phyloP scores from a whole-genome alignment of 2,329 filamentous ascomycete species.

The Xylaria multiplex region DNA sequence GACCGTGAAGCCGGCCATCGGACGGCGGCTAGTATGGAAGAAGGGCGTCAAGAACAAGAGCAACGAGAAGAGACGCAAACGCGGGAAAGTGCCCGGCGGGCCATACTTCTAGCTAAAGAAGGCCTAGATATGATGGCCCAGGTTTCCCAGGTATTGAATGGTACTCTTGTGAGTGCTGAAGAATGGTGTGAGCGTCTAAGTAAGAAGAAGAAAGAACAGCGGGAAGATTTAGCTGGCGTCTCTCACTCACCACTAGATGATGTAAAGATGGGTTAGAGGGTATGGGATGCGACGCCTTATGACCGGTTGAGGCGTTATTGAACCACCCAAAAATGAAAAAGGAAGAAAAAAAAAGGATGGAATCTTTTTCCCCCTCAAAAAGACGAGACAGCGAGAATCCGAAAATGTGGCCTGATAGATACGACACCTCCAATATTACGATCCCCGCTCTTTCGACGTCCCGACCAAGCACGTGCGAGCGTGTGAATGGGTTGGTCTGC shows the following conservation, averaged over 20 bases:
- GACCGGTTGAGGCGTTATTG: slow-evolving; percentile 15
- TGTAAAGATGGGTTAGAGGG: slow-evolving; percentile 43
- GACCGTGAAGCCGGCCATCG: slow-evolving; percentile 44
- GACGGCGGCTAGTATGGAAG: slow-evolving; percentile 46
- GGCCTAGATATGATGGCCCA: slow-evolving; percentile 94
- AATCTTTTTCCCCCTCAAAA: not conserved
- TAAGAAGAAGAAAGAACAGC: slow-evolving; percentile 53
- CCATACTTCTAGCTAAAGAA: slow-evolving; percentile 87
- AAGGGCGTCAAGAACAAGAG: slow-evolving; percentile 54
- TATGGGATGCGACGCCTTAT: slow-evolving; percentile 2
- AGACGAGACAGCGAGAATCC: not conserved
- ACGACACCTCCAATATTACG: slow-evolving; percentile 7
- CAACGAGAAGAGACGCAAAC: slow-evolving; percentile 56
- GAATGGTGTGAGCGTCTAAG: slow-evolving; percentile 87
- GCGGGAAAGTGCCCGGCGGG: slow-evolving; percentile 74
- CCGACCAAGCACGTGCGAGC: not conserved
- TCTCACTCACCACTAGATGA: slow-evolving; percentile 40
- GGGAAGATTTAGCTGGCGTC: slow-evolving; percentile 42
- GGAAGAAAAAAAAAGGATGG: not conserved
- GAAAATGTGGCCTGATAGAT: slow-evolving; percentile 6
- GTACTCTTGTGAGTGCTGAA: slow-evolving; percentile 90
- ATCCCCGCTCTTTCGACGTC: slow-evolving; percentile 9
- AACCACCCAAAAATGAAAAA: not conserved
- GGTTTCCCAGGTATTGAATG: slow-evolving; percentile 86
- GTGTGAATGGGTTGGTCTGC: not conserved